These are phyloP conservation scores for Hygrocybe coccinea DNA, from an alignment of 768 basidiomycete species.

Conservation along the genomic window DNA sequence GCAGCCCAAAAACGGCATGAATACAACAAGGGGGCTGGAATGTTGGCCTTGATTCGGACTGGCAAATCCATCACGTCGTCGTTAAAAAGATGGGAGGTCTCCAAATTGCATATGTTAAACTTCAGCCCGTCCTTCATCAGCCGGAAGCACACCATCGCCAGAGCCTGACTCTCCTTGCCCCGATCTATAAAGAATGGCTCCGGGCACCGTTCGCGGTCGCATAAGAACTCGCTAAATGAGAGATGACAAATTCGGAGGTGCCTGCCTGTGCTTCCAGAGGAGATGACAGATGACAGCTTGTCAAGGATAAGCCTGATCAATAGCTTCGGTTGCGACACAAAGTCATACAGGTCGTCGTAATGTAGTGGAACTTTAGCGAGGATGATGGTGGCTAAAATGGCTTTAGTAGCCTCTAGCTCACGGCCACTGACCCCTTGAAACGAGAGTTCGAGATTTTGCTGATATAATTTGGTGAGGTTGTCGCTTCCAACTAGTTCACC, in stretches of 20 bases:
- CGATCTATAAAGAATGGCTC: slow-evolving; percentile 15
- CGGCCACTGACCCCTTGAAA: neutral
- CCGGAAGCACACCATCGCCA: slow-evolving; percentile 20
- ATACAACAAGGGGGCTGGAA: slow-evolving; percentile 26
- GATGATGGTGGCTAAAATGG: neutral
- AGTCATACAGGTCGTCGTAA: neutral
- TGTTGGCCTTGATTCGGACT: slow-evolving; percentile 15
- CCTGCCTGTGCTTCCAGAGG: slow-evolving; percentile 14
- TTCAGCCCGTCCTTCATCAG: slow-evolving; percentile 26
- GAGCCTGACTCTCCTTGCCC: slow-evolving; percentile 12
- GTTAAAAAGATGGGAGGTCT: slow-evolving; percentile 28
- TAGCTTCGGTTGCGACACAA: neutral
- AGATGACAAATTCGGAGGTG: neutral
- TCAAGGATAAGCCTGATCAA: neutral
- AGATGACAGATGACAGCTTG: slow-evolving; percentile 7
- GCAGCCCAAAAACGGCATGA: slow-evolving; percentile 29
- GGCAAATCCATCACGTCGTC: slow-evolving; percentile 22
- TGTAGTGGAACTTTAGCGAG: slow-evolving; percentile 4
- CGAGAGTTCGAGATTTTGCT: neutral
- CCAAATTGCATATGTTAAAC: slow-evolving; percentile 35
- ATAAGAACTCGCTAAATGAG: slow-evolving; percentile 13
- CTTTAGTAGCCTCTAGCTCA: neutral
- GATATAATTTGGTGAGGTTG: slow-evolving; percentile 18
- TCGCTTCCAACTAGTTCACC: slow-evolving; percentile 7
- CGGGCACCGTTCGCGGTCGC: slow-evolving; percentile 12